Evolutionary conservation across 208 protist genomes (phyloP).

Genomic region (Pavlovales sp.): DNA sequence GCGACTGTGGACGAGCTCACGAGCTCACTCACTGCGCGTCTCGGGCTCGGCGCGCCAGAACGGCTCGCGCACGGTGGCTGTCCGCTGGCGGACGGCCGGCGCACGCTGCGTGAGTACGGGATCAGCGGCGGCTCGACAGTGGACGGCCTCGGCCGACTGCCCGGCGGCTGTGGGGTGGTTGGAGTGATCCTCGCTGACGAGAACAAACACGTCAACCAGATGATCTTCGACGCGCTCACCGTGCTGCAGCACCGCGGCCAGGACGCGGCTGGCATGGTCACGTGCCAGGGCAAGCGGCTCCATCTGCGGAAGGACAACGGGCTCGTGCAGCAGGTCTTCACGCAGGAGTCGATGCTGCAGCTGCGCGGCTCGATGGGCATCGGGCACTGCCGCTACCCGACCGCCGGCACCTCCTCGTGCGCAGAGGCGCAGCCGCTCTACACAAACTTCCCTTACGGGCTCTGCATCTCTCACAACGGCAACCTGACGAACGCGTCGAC

Average conservation of each 20-base stretch:
- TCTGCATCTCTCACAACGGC: slow-evolving; percentile 53
- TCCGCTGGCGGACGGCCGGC: not conserved
- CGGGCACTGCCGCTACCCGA: slow-evolving; percentile 59
- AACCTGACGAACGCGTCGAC: slow-evolving; percentile 50
- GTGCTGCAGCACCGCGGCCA: slow-evolving; percentile 63
- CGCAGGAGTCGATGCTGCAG: not conserved
- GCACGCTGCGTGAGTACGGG: not conserved
- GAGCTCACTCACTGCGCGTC: not conserved
- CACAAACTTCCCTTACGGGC: slow-evolving; percentile 51
- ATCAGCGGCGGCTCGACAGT: not conserved
- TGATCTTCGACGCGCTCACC: slow-evolving; percentile 43
- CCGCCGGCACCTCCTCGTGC: slow-evolving; percentile 52
- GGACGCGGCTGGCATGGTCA: slow-evolving; percentile 55
- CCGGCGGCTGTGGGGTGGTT: not conserved
- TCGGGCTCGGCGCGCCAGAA: too few relatives aligned
- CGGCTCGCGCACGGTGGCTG: not conserved
- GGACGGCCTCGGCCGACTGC: not conserved
- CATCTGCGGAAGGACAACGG: slow-evolving; percentile 58
- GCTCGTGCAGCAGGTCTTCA: slow-evolving; percentile 41
- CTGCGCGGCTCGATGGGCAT: slow-evolving; percentile 44
- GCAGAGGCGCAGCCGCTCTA: slow-evolving; percentile 61
- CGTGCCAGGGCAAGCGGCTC: slow-evolving; percentile 41
- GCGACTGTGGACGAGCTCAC: not conserved
- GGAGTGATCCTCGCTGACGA: not conserved
- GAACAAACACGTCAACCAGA: not conserved